phyloP scores from a whole-genome alignment of 352 stramenopile species.

The Thraustochytrium sp. region DNA sequence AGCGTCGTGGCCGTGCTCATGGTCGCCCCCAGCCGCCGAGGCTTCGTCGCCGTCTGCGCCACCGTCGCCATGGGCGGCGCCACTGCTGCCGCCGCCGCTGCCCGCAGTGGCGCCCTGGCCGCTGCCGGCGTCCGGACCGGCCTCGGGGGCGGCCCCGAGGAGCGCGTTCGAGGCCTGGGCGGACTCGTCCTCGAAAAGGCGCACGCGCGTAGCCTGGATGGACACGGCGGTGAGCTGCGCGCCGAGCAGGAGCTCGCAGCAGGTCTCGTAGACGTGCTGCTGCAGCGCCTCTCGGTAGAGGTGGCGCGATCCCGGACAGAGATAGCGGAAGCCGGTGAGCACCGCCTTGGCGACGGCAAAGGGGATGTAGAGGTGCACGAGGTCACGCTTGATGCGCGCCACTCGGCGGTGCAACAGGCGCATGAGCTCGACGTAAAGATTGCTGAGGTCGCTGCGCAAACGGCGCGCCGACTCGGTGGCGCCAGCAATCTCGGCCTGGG shows the following conservation, averaged over 20 bases:
- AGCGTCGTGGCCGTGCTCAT: background rate
- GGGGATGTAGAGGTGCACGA: slow-evolving; percentile 19
- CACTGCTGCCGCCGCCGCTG: background rate
- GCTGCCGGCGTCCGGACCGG: background rate
- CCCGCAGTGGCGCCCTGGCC: background rate
- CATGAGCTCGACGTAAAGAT: slow-evolving; percentile 23
- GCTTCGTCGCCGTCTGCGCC: background rate
- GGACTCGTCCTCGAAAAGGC: background rate
- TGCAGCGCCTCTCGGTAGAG: background rate
- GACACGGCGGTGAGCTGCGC: slow-evolving; percentile 5
- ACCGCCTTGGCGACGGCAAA: slow-evolving; percentile 21
- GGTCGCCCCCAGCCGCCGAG: background rate
- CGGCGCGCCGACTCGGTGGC: background rate
- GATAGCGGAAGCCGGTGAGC: background rate
- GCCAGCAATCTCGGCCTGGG: background rate
- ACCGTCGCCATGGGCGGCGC: background rate
- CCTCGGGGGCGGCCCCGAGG: background rate
- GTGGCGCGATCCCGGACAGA: slow-evolving; percentile 19
- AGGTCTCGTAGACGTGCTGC: slow-evolving; percentile 26
- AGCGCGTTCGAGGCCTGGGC: background rate
- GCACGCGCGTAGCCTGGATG: background rate
- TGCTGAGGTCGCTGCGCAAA: background rate
- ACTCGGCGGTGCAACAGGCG: background rate
- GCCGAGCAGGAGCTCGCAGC: slow-evolving; percentile 25
- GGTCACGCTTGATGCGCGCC: background rate